Base-by-base conservation (phyloP, 441 rosid species). In the Brassica hybrid region DNA sequence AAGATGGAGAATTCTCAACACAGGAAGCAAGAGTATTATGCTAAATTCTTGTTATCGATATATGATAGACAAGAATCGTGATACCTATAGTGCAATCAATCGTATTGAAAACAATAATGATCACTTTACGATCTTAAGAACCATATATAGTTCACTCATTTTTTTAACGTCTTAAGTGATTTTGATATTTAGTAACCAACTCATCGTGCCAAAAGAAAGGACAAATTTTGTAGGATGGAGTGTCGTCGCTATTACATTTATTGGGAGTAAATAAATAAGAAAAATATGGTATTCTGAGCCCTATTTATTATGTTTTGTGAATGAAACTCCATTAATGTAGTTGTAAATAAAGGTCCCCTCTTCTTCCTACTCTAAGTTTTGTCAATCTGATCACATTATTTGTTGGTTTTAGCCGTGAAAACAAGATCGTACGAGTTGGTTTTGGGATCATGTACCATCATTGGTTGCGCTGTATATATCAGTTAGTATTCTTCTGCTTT, bases 241-340 rank as follows among this genome's bases (percentile, higher is more conserved):
- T 67, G 70, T 52, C 60, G 81, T 73, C 69, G 61, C 72, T 59
- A 17, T 73, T 72, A 73, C 81, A 73, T 73, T 78, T 73, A 78
- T 52, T 67, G 30, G 70, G 10, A 18, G 60, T 73, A 58, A 72
- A 23, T 60, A 78, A 67, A 78, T 73, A 67, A 38, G 60, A 21
- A 36, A 64, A 73, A 67, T 78, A 73, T 78, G 81, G 61, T 23
- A 61, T 36, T 67, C 25, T 67, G 77, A 78, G 69, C 69, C 77
- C 8, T 21, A 67, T 67, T 67, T 78, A 73, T 67, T 52, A 38
- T 78, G 65, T 50, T 78, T 59, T 59, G 48, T 67, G 34, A 78
- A 25, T 54, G 70, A 67, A 60, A 67, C 67, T 66, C 62, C 52
- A 65, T 77, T n/a, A 71, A 71, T 65, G 62, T 5, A 18, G 68